Evolutionary conservation across 208 protist species (phyloP), one percentile per base, ranked within the genome.

Genomic region (Trypanosoma cruzi): DNA sequence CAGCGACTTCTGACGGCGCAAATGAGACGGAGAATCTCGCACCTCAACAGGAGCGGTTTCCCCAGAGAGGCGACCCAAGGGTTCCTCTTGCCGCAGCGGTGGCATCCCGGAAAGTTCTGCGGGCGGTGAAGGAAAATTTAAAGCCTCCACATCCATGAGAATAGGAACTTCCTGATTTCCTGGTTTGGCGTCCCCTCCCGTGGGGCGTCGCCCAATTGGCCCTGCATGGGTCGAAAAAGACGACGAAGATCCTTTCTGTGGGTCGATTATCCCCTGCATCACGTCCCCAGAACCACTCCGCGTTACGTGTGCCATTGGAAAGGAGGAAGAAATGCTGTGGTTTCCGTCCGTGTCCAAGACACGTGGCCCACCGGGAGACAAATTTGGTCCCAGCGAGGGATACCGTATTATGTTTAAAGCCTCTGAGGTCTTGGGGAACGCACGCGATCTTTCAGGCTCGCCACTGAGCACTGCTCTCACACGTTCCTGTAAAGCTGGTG

Each of bases 361-460:
- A 56, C 34, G 34, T 18, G 28, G 8, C 52, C 31, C 24, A 40
- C 5, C 29, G 20, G 28, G 46, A 22, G 61, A 22, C 24, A 29
- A 26, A 14, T 4, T 18, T 22, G 20, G 16, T 6, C 1, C 48
- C 16, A 26, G 48, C 20, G 37, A 48, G 22, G 71, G 70, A n/a
- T 8, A 36, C 26, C 64, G 42, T 34, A 77, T 34, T 16, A n/a
- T n/a, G 20, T 28, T 40, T 16, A 77, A 56, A 56, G 48, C 63
- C 24, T 66, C 34, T 36, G 64, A 62, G 0, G 71, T 71, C 37
- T 71, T 70, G 24, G 71, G 71, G 42, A 77, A 77, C 14, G 42
- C 56, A 42, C 32, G 59, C 11, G 28, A 42, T 0, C 28, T 46
- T 18, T 34, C 6, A 0, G 49, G n/a, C 37, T 71, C 54, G 6